Percentiles rank a stretch among this genome's conserved stretches.
Conservation (phyloP, 2,329 filamentous ascomycete species). For the Podosphaera xanthii region DNA sequence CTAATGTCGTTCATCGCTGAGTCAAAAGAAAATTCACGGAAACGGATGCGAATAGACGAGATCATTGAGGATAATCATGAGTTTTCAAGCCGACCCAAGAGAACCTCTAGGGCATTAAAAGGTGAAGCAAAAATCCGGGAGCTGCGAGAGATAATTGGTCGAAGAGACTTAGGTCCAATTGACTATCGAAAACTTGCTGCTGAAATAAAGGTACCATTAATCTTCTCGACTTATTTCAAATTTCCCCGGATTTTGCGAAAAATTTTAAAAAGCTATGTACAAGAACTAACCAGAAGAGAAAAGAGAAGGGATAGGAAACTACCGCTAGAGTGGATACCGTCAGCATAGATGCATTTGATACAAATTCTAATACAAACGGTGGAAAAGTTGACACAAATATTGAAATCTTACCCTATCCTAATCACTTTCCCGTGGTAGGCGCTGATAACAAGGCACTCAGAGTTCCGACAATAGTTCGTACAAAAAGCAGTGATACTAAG, state of each 20-base stretch:
- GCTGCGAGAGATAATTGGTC: not conserved
- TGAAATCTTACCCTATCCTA: no score
- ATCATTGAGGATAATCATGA: not conserved
- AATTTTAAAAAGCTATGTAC: not conserved
- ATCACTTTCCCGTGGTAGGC: not conserved
- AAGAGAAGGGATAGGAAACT: not conserved
- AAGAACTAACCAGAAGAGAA: not conserved
- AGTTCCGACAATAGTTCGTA: not conserved
- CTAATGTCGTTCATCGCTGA: not conserved
- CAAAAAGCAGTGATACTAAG: not conserved
- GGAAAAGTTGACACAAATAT: not conserved
- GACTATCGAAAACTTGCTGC: not conserved
- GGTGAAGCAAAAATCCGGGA: not conserved
- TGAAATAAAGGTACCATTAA: not conserved
- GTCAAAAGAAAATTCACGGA: not conserved
- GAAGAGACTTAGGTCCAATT: not conserved
- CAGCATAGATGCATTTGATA: not conserved
- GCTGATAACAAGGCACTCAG: not conserved
- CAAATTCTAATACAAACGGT: no score
- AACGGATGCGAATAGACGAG: not conserved
- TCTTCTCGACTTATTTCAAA: conserved; percentile 1
- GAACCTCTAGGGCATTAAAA: not conserved
- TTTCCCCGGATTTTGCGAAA: not conserved
- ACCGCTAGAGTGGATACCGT: not conserved
- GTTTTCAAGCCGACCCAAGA: not conserved